Evolutionary conservation across 305 asterid genomes (phyloP).

Genomic region (Ruellia speciosa): DNA sequence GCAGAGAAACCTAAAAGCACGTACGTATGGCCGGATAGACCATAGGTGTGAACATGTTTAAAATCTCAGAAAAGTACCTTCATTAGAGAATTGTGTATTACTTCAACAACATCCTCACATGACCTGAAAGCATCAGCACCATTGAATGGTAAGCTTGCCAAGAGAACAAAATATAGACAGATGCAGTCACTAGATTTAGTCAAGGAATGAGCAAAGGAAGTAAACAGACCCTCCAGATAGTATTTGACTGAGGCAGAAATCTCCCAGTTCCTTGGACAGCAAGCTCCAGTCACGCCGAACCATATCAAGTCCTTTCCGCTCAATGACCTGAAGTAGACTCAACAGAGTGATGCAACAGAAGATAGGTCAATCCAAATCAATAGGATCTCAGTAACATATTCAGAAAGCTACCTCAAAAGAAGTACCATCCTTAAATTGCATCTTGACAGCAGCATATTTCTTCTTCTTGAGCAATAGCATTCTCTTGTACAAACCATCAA

Average conservation of each 20-base stretch:
- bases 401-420: constrained; percentile 54
- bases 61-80: constrained; percentile 47
- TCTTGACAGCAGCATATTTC: constrained; percentile 96
- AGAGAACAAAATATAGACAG: constrained; percentile 10
- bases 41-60: background rate
- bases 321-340: constrained; percentile 54
- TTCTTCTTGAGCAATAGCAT: constrained; percentile 96
- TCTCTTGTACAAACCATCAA: constrained; percentile 93
- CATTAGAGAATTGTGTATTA: constrained; percentile 70
- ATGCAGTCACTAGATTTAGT: constrained; percentile 11
- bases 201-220: constrained; percentile 18
- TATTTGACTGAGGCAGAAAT: constrained; percentile 86
- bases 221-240: constrained; percentile 75
- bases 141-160: constrained; percentile 13
- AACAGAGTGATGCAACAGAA: constrained; percentile 22
- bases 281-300: constrained; percentile 99
- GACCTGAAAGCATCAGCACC: constrained; percentile 50
- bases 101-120: constrained; percentile 89
- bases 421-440: constrained; percentile 70
- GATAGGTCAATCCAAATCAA: constrained; percentile 12
- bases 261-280: constrained; percentile 87
- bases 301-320: constrained; percentile 97
- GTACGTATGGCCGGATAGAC: background rate
- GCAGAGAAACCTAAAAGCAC: constrained; percentile 11
- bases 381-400: constrained; percentile 20